Conservation (phyloP, 352 stramenopile genomes). For the Hyaloperonospora brassicae region DNA sequence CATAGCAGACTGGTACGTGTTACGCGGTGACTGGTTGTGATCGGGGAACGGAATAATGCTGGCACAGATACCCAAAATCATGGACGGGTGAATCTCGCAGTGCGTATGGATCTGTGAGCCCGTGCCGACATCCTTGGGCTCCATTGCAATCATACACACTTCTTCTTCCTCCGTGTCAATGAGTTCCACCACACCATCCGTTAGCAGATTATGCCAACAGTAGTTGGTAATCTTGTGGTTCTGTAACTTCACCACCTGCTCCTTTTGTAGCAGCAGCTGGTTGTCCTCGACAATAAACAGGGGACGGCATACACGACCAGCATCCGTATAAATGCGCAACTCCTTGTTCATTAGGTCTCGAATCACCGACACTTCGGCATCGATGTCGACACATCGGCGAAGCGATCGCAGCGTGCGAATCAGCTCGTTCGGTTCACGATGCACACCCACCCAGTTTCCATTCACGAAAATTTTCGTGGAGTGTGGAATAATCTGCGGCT, state of each 20-base stretch:
- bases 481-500: conserved; percentile 94
- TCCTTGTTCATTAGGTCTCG: conserved; percentile 97
- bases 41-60: conserved; percentile 99
- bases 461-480: conserved; percentile 99
- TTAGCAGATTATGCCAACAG: conserved; percentile 82
- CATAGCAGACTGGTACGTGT: conserved; percentile 99
- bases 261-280: conserved; percentile 93
- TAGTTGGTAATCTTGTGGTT: conserved; percentile 88
- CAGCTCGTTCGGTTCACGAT: conserved; percentile 94
- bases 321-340: conserved; percentile 98
- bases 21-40: conserved; percentile 99
- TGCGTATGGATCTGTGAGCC: conserved; percentile 96
- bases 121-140: conserved; percentile 89
- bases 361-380: conserved; percentile 98
- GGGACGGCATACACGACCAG: conserved; percentile 96
- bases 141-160: conserved; percentile 99
- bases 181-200: conserved; percentile 95
- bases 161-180: conserved; percentile 99
- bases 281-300: conserved; percentile 98
- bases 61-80: conserved; percentile 99
- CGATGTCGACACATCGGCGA: conserved; percentile 95
- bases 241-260: conserved; percentile 94
- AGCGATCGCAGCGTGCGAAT: conserved; percentile 93
- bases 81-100: conserved; percentile 99
- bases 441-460: conserved; percentile 98